Percentiles rank a stretch among this genome's conserved stretches.
These are phyloP conservation scores for Crotalaria pallida DNA, from an alignment of 306 rosid species.

Conservation along the genomic window DNA sequence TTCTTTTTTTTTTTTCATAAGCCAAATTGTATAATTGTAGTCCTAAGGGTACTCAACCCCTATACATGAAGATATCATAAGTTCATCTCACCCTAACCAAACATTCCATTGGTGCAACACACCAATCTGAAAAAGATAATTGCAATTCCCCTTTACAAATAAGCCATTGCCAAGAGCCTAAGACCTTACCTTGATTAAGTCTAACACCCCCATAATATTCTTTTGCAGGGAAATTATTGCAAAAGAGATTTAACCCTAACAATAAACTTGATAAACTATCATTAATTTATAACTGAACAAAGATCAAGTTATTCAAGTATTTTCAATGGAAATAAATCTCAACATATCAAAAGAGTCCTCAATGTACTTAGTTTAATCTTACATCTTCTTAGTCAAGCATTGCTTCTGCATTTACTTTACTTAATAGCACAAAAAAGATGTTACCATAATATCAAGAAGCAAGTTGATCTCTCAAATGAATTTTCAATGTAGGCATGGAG, in stretches of 20 bases:
- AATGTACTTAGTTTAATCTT: not conserved
- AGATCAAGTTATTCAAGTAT: slow-evolving; percentile 3
- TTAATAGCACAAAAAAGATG: slow-evolving; percentile 3
- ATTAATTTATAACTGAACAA: not conserved
- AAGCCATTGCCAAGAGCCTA: too few relatives aligned
- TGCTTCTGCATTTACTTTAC: not conserved
- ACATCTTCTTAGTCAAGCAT: not conserved
- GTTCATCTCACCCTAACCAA: too few relatives aligned
- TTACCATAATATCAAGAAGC: not conserved
- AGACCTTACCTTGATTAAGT: too few relatives aligned
- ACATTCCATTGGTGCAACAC: too few relatives aligned
- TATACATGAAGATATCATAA: too few relatives aligned
- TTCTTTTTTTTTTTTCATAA: too few relatives aligned
- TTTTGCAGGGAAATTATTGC: not conserved
- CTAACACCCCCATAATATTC: too few relatives aligned
- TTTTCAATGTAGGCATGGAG: not conserved
- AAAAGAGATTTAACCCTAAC: slow-evolving; percentile 13
- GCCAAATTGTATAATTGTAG: too few relatives aligned
- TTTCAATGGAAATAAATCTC: not conserved
- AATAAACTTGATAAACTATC: not conserved
- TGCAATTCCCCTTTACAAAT: too few relatives aligned
- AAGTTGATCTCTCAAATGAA: not conserved
- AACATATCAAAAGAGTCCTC: slow-evolving; percentile 2
- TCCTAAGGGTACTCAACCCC: too few relatives aligned
- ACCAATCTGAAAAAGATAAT: too few relatives aligned